Evolutionary conservation across 495 filamentous ascomycete genomes (phyloP), one percentile per base, ranked within the genome.

Genomic region (Aspergillus panamensis): DNA sequence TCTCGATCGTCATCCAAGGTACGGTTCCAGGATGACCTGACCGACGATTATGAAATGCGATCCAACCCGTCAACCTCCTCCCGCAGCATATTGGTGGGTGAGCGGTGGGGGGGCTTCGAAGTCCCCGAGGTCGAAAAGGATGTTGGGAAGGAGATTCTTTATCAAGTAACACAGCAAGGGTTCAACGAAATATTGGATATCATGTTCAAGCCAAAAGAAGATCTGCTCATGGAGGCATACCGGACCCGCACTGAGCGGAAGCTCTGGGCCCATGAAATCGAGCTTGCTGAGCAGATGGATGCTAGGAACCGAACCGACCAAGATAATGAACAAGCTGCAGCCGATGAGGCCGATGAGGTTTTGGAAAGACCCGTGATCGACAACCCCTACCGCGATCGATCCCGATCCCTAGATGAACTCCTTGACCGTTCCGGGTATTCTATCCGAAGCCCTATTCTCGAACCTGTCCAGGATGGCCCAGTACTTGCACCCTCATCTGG

Each of bases 151-250:
- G 94, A 97, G 64, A 84, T 96, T 14, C 75, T 97, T 7, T 96
- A 94, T 64, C 90, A 96, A 66, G 85, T 93, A 16, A 89, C 88
- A 0, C 90, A 96, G 64, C 86, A 96, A 65, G 91, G 88, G 1
- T 87, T 96, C 69, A 96, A 97, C 65, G 91, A 97, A 69, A 76
- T 97, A 4, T 81, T 98, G 6, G 90, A 96, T 67, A 77, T 84
- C 9, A 75, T 98, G 0, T 97, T 97, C 76, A 85, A 86, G 61
- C 77, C 77, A 21, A 87, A 88, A 59, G 94, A 98, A 71, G 86
- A 90, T 56, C 68, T 88, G 8, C 84, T 91, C 8, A 75, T 96
- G 59, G 80, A 87, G 50, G 85, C 82, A 8, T 80, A 82, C 39
- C 77, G 81, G 14, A 90, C 84, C 1, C 85, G 83, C 54, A 69